Evolutionary conservation across 768 basidiomycete species (phyloP), one percentile per base, ranked within the genome.

Genomic region (Lactarius tabidus): DNA sequence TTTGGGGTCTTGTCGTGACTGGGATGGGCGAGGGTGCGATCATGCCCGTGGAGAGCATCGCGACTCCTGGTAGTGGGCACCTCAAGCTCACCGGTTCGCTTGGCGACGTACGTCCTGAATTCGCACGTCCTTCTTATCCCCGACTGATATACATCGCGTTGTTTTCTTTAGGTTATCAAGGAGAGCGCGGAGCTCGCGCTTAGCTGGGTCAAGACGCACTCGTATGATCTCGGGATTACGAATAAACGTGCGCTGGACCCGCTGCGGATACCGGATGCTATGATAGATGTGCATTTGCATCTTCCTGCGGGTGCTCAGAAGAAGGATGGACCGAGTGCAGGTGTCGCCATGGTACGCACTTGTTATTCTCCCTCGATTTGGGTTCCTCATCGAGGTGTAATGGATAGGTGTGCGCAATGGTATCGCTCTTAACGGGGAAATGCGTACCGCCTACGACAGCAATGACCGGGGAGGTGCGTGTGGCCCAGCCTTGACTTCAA

Each of bases 291-390:
- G 12, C 95, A 98, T 71, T 77, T 95, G 18, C 95, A 97, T 72
- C 78, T 96, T 9, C 95, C 95, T 1, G 83, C 90, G 1, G 95
- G 95, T 0, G 90, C 93, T 2, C 90, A 94, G 75, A 93, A 88
- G 82, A 97, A 96, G 78, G 94, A 96, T 71, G 94, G 95, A 0
- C 93, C 94, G 0, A 92, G 90, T n/a, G 94, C 93, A 0, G 94
- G 94, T 2, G 81, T 95, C 28, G 91, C 91, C 1, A 93, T 95
- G 85, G 90, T 92, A 66, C 64, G 79, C 72, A 23, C 10, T 18
- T 56, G 38, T 54, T 12, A 36, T 10, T 28, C 12, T 41, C 35
- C 58, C 60, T 26, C n/a, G n/a, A n/a, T 65, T 51, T 10, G 26
- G 17, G 33, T 20, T 55, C 26, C 38, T 53, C 45, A 64, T 18